Evolutionary conservation across 2,329 filamentous ascomycete species (phyloP), one percentile per base, ranked within the genome.

Genomic region (Aspergillus fructus): DNA sequence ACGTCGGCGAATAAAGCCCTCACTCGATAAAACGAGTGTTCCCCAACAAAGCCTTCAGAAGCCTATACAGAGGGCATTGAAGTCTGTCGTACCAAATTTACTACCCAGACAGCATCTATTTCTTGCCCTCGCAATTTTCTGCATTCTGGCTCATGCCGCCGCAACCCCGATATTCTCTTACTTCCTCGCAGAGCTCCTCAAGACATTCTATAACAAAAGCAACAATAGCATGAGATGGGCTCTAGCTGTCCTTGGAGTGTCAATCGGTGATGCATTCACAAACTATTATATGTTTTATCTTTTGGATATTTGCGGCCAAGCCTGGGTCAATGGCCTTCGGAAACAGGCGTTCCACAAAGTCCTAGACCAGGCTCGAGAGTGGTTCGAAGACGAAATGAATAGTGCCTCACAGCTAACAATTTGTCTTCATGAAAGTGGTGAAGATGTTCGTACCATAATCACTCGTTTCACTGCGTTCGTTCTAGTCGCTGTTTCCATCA

Each of bases 381-480:
- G 92, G 88, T 96, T 96, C 64, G 87, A 91, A 61, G 78, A 81
- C 49, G 80, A 88, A 2, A 79, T 80, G 34, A 89, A 94, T 70
- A 84, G 82, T 0, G 77, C 88, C 0, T 78, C 80, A 1, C 79
- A 81, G 2, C 80, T 97, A 42, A 85, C 82, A 1, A 86, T 90
- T 59, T 88, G 83, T 45, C 81, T 97, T 0, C 91, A 96, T 66
- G 84, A 89, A 15, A 90, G 91, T 65, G 89, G 89, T 0, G 92
- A 97, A 70, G 91, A 96, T 69, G 93, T 94, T 84, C 84, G 90
- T 8, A 92, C 90, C 64, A 77, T 97, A 0, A 81, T 96, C 0
- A 89, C 90, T 2, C 84, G 89, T 1, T 96, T 96, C 67, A 81
- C 88, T 0, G 88, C 89, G 1, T 85, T 89, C 53, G 73, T 89